These are phyloP conservation scores for Uronychia binucleata DNA, from an alignment of 73 alveolate genomes.

Conservation along the genomic window DNA sequence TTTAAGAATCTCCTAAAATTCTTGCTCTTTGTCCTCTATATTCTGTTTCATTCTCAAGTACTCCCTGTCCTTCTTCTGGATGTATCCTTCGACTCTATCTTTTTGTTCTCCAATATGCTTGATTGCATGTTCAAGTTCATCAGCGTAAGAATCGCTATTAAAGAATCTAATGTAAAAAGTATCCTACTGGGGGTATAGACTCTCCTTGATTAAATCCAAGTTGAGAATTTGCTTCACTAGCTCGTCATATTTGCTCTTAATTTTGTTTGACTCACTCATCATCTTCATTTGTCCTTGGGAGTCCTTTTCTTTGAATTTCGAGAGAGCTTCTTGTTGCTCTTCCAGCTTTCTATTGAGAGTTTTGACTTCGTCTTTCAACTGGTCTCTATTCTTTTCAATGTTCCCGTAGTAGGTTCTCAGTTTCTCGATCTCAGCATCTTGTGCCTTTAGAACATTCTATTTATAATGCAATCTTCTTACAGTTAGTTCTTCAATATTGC, in stretches of 20 bases:
- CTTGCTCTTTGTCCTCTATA: not conserved
- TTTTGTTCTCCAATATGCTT: not conserved
- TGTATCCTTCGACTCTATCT: not conserved
- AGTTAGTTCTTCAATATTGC: not conserved
- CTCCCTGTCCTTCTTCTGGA: not conserved
- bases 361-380: not conserved
- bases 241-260: not conserved
- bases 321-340: not conserved
- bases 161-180: no score
- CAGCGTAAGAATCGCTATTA: not conserved
- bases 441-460: not conserved
- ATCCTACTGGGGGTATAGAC: not conserved
- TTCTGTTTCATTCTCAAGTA: not conserved
- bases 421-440: not conserved
- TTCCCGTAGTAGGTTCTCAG: not conserved
- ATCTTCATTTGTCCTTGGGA: not conserved
- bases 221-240: not conserved
- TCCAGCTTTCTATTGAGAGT: not conserved
- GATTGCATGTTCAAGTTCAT: not conserved
- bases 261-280: not conserved
- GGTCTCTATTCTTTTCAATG: not conserved
- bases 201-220: not conserved
- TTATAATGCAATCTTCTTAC: no score
- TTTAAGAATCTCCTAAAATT: not conserved
- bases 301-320: not conserved